Base-by-base conservation (phyloP, 345 rosid species). In the Excoecaria cochinchinensis region DNA sequence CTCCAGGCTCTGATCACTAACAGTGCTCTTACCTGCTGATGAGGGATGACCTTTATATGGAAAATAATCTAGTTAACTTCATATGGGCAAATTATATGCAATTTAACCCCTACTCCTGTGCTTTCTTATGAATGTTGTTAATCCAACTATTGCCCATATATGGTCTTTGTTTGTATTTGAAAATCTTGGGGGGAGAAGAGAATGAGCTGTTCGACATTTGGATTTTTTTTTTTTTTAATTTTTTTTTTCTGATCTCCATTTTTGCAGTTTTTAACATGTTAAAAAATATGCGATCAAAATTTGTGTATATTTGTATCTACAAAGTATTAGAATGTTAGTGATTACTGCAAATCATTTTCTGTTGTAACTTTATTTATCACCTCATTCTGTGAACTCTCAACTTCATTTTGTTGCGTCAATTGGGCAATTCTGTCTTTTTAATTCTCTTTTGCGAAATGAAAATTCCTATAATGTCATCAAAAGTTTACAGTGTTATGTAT, bases 1-100 rank as follows among this genome's bases (percentile, higher is more conserved):
- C 72, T 56, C 65, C 71, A n/a, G 73, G 61, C 53, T 72, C 69
- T 4, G 76, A 78, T 12, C 73, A 36, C 57, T 67, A 75, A 58
- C 22, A 17, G 78, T 70, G 48, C 8, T n/a, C 22, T 40, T 40
- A 44, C 39, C 64, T 13, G 42, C 61, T 9, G 63, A 64, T 31
- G 31, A 31, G 31, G 31, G 48, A 67, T 8, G n/a, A n/a, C n/a
- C n/a, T n/a, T n/a, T n/a, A n/a, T 16, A 0, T 39, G 44, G 62
- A 0, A 11, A 47, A 38, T 22, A 60, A 46, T 50, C 8, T 0
- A 15, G 53, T 73, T 48, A 55, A 24, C 16, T 12, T 42, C 51
- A 21, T 39, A 21, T 39, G 62, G 14, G 52, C 71, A 52, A 8
- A 25, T 38, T 64, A 15, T 73, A 62, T 40, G 38, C 47, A 51